Evolutionary conservation across 179 eudicot genomes (phyloP).

Genomic region (Patellifolia procumbens): DNA sequence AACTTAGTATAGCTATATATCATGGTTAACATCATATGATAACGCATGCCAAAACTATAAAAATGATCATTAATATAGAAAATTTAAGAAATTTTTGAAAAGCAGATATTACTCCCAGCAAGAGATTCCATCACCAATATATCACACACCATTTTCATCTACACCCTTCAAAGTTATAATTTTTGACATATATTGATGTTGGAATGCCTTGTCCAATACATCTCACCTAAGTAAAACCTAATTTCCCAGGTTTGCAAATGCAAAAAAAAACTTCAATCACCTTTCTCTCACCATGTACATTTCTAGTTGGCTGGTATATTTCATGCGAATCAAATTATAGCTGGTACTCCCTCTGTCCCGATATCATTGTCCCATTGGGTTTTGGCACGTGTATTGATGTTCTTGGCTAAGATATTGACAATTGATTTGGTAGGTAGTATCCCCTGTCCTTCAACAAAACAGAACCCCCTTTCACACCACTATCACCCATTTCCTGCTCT

Average conservation of each 20-base stretch:
- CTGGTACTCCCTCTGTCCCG: background rate
- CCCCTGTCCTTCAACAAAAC: no score
- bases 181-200: background rate
- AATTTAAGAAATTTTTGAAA: background rate
- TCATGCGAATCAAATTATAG: background rate
- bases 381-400: no score
- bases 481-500: no score
- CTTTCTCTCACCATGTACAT: background rate
- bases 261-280: background rate
- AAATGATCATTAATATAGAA: background rate
- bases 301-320: no score
- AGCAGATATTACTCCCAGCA: background rate
- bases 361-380: background rate
- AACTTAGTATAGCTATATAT: no score
- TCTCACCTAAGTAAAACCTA: background rate
- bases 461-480: no score
- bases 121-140: background rate
- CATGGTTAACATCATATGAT: no score
- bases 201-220: background rate
- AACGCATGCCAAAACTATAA: background rate
- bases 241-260: background rate
- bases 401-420: no score
- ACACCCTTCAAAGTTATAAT: background rate
- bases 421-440: no score
- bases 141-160: background rate